phyloP scores from a whole-genome alignment of 148 eudicot species.

The Persicaria tinctoria region DNA sequence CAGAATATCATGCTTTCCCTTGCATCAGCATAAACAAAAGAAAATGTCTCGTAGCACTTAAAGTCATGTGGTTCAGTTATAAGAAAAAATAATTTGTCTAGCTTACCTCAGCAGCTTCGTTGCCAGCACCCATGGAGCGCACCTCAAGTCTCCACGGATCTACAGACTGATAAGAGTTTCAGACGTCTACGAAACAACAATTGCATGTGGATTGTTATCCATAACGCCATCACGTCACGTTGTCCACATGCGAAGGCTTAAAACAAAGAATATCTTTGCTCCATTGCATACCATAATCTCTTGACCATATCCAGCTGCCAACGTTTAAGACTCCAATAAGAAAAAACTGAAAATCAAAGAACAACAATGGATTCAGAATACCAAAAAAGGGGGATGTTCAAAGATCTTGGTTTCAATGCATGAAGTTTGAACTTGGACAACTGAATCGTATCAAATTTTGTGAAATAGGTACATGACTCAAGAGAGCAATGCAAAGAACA shows the following conservation, averaged over 20 bases:
- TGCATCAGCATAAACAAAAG: background rate
- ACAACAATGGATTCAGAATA: background rate
- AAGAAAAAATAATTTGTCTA: background rate
- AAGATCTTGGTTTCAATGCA: too few species aligned
- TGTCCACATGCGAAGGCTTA: too few species aligned
- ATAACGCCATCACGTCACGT: background rate
- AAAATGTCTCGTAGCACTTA: conserved; percentile 7
- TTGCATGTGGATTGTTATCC: background rate
- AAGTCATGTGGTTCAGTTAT: background rate
- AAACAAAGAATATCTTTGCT: too few species aligned
- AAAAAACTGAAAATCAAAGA: background rate
- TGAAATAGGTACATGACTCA: too few species aligned
- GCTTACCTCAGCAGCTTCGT: conserved; percentile 2
- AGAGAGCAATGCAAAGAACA: too few species aligned
- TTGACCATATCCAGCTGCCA: background rate
- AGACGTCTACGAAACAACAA: background rate
- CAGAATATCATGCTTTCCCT: background rate
- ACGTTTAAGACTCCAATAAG: background rate
- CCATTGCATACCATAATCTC: background rate
- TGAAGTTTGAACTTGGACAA: too few species aligned
- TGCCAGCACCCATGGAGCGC: background rate
- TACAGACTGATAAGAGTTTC: background rate
- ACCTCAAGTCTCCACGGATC: background rate
- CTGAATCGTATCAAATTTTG: too few species aligned
- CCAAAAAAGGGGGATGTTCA: too few species aligned